Evolutionary conservation across 2,329 filamentous ascomycete species (phyloP).

Genomic region (Fusarium caatingaense): DNA sequence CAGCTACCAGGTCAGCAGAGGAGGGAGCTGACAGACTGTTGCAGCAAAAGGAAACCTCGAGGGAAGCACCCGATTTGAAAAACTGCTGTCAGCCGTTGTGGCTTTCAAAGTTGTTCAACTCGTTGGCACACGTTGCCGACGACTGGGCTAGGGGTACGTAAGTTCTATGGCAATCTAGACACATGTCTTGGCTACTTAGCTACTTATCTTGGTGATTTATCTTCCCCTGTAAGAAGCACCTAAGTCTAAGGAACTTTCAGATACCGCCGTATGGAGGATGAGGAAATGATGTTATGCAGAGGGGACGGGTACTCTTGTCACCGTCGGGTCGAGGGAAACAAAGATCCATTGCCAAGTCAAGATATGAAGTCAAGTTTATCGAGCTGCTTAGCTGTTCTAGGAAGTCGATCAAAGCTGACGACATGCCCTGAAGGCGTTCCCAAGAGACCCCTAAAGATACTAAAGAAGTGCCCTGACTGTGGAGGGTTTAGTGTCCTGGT

Average conservation of each 20-base stretch:
- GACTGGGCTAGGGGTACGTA: conserved; percentile 26
- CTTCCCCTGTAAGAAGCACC: conserved; percentile 2
- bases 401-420: neutral
- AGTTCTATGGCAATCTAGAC: conserved; percentile 7
- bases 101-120: conserved; percentile 28
- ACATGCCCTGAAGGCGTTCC: conserved; percentile 6
- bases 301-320: neutral
- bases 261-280: neutral
- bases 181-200: neutral
- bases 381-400: neutral
- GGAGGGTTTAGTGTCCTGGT: conserved; percentile 12
- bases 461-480: conserved; percentile 17
- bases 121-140: conserved; percentile 31
- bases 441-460: conserved; percentile 17
- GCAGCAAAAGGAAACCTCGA: neutral
- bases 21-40: neutral
- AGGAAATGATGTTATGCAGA: neutral
- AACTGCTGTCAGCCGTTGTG: conserved; percentile 32
- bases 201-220: neutral
- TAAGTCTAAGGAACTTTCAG: neutral
- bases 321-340: conserved; percentile 1
- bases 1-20: neutral
- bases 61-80: conserved; percentile 20
- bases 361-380: neutral
- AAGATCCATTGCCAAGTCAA: neutral